Percentiles rank a stretch among this genome's conserved stretches.
phyloP scores from a whole-genome alignment of 225 moss, liverwort and hornwort genomes.

The Lunularia cruciata region DNA sequence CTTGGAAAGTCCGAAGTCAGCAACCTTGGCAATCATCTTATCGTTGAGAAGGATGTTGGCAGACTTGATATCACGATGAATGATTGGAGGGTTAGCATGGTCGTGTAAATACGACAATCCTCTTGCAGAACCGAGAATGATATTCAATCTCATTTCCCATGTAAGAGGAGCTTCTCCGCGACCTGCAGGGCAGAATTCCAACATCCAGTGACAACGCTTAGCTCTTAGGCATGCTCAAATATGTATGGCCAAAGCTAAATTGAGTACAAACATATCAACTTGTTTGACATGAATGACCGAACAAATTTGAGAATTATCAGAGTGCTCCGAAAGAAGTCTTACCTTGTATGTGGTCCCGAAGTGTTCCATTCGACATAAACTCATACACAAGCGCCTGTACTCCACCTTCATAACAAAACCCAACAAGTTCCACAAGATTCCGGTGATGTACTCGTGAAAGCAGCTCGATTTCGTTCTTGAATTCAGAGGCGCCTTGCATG shows the following conservation, averaged over 20 bases:
- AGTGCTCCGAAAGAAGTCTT: conserved; percentile 15
- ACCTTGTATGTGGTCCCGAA: conserved; percentile 84
- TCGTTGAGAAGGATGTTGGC: conserved; percentile 71
- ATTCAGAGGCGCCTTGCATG: conserved; percentile 86
- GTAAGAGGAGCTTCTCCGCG: conserved; percentile 46
- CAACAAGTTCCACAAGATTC: conserved; percentile 74
- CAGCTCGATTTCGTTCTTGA: conserved; percentile 92
- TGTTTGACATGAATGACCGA: not conserved
- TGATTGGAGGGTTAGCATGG: conserved; percentile 68
- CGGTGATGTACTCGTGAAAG: conserved; percentile 92
- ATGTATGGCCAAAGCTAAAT: not conserved
- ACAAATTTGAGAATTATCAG: not conserved
- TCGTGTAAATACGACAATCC: conserved; percentile 81
- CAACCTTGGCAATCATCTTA: conserved; percentile 76
- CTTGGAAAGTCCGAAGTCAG: conserved; percentile 91
- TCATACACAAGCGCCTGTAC: conserved; percentile 97
- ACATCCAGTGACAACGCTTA: not conserved
- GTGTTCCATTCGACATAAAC: conserved; percentile 83
- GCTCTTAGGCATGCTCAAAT: not conserved
- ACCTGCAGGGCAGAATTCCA: conserved; percentile 16
- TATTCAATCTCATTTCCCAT: conserved; percentile 67
- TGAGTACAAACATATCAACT: not conserved
- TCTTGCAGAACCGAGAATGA: conserved; percentile 73
- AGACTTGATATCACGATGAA: conserved; percentile 84
- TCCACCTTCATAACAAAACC: conserved; percentile 87